Conservation (phyloP, 2,329 filamentous ascomycete genomes). For the Diaporthe humulicola region DNA sequence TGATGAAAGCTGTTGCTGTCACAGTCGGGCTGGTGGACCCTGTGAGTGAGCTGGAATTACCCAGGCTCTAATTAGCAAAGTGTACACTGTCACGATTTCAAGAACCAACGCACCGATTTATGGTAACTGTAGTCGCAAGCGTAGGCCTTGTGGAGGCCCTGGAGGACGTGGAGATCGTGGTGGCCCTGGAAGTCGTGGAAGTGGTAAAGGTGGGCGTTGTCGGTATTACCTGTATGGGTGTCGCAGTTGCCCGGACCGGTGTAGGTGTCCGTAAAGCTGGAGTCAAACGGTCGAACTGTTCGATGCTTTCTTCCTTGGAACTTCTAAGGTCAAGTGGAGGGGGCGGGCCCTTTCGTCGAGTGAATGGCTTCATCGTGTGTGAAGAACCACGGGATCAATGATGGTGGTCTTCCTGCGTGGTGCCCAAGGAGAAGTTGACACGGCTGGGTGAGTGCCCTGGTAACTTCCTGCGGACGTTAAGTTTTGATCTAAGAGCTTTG, state of each 20-base stretch:
- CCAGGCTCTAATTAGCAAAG: background rate
- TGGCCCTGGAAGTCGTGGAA: background rate
- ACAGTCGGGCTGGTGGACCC: background rate
- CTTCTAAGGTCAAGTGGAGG: background rate
- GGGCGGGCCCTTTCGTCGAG: background rate
- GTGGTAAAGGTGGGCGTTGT: background rate
- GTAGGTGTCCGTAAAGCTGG: slow-evolving; percentile 5
- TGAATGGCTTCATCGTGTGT: background rate
- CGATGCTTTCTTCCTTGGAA: background rate
- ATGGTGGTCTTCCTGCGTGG: background rate
- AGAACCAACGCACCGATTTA: background rate
- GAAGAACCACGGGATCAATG: background rate
- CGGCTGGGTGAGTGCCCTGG: background rate
- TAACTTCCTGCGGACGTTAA: too few relatives aligned
- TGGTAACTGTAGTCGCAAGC: background rate
- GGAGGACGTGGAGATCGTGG: background rate
- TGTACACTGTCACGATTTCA: too few relatives aligned
- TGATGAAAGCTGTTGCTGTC: slow-evolving; percentile 9
- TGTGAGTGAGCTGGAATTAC: background rate
- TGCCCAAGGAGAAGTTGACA: background rate
- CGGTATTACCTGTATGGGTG: background rate
- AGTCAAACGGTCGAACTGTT: background rate
- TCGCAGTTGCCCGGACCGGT: background rate
- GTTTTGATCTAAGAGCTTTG: background rate
- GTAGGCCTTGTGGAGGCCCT: background rate